Evolutionary conservation across 176 grass and related monocot genomes (phyloP), one percentile per base, ranked within the genome.

Genomic region (Tillandsia fasciculata): DNA sequence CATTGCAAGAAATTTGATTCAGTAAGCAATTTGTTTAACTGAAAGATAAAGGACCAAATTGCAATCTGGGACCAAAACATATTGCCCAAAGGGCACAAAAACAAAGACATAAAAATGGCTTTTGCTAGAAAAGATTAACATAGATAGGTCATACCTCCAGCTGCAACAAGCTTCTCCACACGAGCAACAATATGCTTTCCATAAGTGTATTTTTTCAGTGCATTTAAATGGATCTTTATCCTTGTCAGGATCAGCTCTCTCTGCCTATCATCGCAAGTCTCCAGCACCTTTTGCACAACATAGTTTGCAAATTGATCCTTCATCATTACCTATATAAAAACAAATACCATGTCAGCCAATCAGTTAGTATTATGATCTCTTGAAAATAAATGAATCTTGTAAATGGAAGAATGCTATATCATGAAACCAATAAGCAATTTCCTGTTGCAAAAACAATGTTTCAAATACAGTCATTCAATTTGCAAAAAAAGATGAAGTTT

Each of bases 251-350:
- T 67, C 12, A 67, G 26, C 64, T 67, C 64, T 42, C 64, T 28
- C 14, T 67, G 64, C 11, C 47, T 8, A 67, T 67, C 64, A 15
- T 67, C 29, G 11, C 64, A 67, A 14, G 64, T 67, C 14, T 67
- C 64, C 10, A 67, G 26, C 14, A 67, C 64, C 47, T 67, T 67
- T 13, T 67, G 64, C 15, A 67, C 64, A 28, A 67, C 64, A 29
- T 67, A 67, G 26, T 67, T 67, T 42, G 64, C 64, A 67, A 67
- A 67, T 29, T 67, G 64, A 47, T 67, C 64, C 47, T 67, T 67
- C 64, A 67, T 67, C 64, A 67, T 67, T 33, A 29, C 64, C 64
- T 67, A 9, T 8, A n/a, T 49, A 47, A 15, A 67, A n/a, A 67
- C 14, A 29, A 67, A 47, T 2, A 47, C 8, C 28, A 67, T 47